Conservation (phyloP, 2,329 filamentous ascomycete genomes). For the Ophiosphaerella herpotricha region DNA sequence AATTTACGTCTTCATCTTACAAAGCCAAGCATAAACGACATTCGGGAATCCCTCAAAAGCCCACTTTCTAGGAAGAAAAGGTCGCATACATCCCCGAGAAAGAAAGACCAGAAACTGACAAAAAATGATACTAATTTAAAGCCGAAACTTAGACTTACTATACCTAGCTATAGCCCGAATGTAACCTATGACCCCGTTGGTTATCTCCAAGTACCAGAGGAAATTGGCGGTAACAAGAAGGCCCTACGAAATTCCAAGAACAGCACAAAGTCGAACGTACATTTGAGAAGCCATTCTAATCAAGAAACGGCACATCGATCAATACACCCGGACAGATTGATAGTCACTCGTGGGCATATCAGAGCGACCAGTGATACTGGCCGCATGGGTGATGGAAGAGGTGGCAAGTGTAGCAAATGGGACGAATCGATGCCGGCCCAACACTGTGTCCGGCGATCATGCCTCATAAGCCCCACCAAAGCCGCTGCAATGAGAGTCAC, state of each 20-base stretch:
- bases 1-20: constrained; percentile 3
- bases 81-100: not conserved
- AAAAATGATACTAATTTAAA: not conserved
- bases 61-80: not conserved
- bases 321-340: not conserved
- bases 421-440: constrained; percentile 1
- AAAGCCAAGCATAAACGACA: not conserved
- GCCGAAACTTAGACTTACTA: not conserved
- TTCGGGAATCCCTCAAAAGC: not conserved
- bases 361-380: constrained; percentile 1
- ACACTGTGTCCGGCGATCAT: constrained; percentile 6
- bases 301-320: not conserved
- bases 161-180: not conserved
- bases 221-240: not conserved
- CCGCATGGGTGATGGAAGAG: not conserved
- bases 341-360: not conserved
- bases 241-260: not conserved
- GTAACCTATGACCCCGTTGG: not conserved
- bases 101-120: not conserved
- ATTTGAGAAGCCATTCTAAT: not conserved
- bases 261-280: not conserved
- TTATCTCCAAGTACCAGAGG: not conserved
- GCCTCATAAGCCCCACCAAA: constrained; percentile 6
- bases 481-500: not conserved
- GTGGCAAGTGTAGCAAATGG: not conserved